Evolutionary conservation across 192 early-diverging fungal species (phyloP).

Genomic region (Funneliformis geosporum): DNA sequence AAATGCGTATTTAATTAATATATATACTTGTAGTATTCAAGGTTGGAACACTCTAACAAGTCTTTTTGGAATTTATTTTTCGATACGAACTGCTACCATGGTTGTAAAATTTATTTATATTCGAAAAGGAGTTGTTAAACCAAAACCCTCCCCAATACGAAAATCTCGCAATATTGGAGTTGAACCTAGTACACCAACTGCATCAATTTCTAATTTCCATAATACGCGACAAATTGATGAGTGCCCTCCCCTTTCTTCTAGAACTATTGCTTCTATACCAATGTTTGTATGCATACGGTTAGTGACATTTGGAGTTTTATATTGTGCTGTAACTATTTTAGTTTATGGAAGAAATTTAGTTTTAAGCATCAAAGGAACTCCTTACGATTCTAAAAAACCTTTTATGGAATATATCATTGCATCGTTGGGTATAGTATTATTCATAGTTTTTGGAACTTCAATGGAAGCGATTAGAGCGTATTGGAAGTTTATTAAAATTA

Average conservation of each 20-base stretch:
- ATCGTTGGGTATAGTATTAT: slow-evolving; percentile 24
- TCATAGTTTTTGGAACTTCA: slow-evolving; percentile 26
- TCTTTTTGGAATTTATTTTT: slow-evolving; percentile 29
- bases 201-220: background rate
- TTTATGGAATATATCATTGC: slow-evolving; percentile 18
- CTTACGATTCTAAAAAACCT: background rate
- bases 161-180: too few species aligned
- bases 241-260: background rate
- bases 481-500: background rate
- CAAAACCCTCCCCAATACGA: background rate
- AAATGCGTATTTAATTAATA: too few species aligned
- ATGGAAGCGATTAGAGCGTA: slow-evolving; percentile 17
- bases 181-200: background rate
- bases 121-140: background rate
- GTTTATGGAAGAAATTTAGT: slow-evolving; percentile 13
- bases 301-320: slow-evolving; percentile 11
- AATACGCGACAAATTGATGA: background rate
- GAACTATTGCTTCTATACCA: slow-evolving; percentile 18
- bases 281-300: slow-evolving; percentile 13
- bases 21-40: background rate
- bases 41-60: slow-evolving; percentile 29
- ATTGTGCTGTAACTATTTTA: slow-evolving; percentile 2
- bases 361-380: background rate
- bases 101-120: slow-evolving; percentile 1
- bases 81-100: background rate